Percentiles rank a stretch among this genome's conserved stretches.
These are phyloP conservation scores for Arthrobotrys entomopaga DNA, from an alignment of 2,329 filamentous ascomycete genomes.

Conservation along the genomic window DNA sequence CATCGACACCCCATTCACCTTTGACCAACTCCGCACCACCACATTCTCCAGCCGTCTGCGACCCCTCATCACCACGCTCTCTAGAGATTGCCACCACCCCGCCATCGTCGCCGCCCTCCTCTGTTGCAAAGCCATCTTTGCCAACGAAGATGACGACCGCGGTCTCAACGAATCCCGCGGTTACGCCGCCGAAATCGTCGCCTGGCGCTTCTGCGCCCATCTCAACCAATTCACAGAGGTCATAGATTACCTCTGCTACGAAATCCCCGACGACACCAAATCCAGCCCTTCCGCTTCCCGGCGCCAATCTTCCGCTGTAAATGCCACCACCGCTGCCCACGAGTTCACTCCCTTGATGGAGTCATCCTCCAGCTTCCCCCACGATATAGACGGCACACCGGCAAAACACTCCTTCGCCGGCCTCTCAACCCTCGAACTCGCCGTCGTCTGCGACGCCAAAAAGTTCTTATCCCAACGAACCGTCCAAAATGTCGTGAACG, in stretches of 20 bases:
- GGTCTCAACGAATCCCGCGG: constrained; percentile 53
- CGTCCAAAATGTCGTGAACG: constrained; percentile 83
- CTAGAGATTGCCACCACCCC: constrained; percentile 48
- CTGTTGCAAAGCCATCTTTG: constrained; percentile 53
- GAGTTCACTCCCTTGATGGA: constrained; percentile 34
- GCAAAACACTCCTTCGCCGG: constrained; percentile 78
- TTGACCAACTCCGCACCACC: constrained; percentile 48
- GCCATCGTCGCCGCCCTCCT: constrained; percentile 52
- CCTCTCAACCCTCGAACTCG: constrained; percentile 87
- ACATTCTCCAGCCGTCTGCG: constrained; percentile 51
- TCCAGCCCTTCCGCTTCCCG: constrained; percentile 12
- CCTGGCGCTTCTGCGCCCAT: constrained; percentile 54
- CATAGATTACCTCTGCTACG: constrained; percentile 53
- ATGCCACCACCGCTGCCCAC: background rate
- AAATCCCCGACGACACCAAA: constrained; percentile 46
- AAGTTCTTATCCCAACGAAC: constrained; percentile 82
- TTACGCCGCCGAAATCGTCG: constrained; percentile 52
- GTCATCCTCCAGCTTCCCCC: constrained; percentile 48
- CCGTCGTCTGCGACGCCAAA: constrained; percentile 81
- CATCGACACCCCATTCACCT: constrained; percentile 52
- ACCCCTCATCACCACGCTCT: constrained; percentile 42
- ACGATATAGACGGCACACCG: constrained; percentile 67
- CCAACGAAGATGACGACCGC: constrained; percentile 50
- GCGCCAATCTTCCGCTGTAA: constrained; percentile 18
- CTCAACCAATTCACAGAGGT: constrained; percentile 54